These are phyloP conservation scores for Termitomyces sp. DNA, from an alignment of 768 basidiomycete genomes.

Conservation along the genomic window DNA sequence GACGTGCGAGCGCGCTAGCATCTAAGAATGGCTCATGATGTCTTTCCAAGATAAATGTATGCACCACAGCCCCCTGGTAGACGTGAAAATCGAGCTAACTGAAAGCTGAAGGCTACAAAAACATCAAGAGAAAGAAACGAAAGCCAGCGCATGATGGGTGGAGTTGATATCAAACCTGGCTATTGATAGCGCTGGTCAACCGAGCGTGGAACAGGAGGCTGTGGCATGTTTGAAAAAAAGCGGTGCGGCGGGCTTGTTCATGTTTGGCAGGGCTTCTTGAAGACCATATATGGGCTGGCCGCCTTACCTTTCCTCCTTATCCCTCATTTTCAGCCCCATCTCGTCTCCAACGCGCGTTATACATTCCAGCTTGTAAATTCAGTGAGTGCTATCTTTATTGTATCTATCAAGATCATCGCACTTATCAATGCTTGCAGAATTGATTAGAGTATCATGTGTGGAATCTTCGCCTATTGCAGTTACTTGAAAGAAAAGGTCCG, in stretches of 20 bases:
- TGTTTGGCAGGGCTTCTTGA: conserved; percentile 23
- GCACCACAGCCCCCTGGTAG: not conserved
- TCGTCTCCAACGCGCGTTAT: conserved; percentile 21
- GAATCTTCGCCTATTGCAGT: conserved; percentile 96
- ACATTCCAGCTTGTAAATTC: conserved; percentile 13
- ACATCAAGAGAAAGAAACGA: not conserved
- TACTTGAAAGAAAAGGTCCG: conserved; percentile 92
- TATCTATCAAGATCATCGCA: not conserved
- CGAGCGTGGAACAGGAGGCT: too few relatives aligned
- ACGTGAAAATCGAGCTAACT: not conserved
- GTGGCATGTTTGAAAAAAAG: conserved; percentile 13
- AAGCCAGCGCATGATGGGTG: not conserved
- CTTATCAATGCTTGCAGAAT: not conserved
- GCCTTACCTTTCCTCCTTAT: conserved; percentile 4
- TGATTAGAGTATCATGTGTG: conserved; percentile 59
- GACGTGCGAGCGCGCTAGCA: not conserved
- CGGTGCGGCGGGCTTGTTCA: conserved; percentile 22
- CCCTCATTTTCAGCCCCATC: conserved; percentile 7
- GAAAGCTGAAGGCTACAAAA: not conserved
- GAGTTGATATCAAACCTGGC: not conserved
- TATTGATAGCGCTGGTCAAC: not conserved
- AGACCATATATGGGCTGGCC: conserved; percentile 18
- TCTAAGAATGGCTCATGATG: not conserved
- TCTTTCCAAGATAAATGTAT: not conserved
- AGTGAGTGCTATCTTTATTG: conserved; percentile 7